Percentiles rank a stretch among this genome's conserved stretches.
Evolutionary conservation across 345 rosid genomes (phyloP).

Genomic region (Jatropha curcas): DNA sequence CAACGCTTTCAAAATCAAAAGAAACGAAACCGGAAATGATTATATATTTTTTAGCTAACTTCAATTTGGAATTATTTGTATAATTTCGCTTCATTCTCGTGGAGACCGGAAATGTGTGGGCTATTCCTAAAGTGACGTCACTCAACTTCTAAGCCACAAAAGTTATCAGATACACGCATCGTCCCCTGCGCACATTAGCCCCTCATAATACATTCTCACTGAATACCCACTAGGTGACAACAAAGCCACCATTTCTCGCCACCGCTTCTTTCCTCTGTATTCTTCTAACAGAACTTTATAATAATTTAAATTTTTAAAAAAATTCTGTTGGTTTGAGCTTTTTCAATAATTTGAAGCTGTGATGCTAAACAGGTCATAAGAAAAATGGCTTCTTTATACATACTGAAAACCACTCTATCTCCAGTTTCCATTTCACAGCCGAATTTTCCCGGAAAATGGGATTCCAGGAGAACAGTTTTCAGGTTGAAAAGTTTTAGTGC

Average conservation of each 20-base stretch:
- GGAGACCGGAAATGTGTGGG: conserved; percentile 16
- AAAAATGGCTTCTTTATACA: conserved; percentile 49
- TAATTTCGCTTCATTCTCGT: not conserved
- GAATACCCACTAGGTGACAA: conserved; percentile 24
- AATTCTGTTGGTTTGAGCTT: conserved; percentile 6
- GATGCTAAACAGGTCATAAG: conserved; percentile 18
- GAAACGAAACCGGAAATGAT: too few species aligned
- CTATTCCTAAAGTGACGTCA: not conserved
- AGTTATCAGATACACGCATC: conserved; percentile 8
- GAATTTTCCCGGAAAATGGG: conserved; percentile 38
- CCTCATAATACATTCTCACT: not conserved
- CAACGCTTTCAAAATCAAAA: too few species aligned
- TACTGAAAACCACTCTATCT: conserved; percentile 44
- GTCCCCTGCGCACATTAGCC: conserved; percentile 33
- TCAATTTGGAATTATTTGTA: not conserved
- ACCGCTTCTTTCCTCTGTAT: not conserved
- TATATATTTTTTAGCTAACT: not conserved
- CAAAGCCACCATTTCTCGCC: not conserved
- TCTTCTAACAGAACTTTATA: not conserved
- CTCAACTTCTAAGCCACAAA: conserved; percentile 38
- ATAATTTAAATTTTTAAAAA: not conserved
- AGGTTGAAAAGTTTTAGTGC: conserved; percentile 26
- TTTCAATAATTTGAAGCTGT: conserved; percentile 23
- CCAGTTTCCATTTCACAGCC: conserved; percentile 53
- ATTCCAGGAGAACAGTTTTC: conserved; percentile 33